A percentile compares a stretch with the other conserved stretches of the same genome.
These are phyloP conservation scores for Globisporangium sylvaticum DNA, from an alignment of 352 stramenopile species.

Conservation along the genomic window DNA sequence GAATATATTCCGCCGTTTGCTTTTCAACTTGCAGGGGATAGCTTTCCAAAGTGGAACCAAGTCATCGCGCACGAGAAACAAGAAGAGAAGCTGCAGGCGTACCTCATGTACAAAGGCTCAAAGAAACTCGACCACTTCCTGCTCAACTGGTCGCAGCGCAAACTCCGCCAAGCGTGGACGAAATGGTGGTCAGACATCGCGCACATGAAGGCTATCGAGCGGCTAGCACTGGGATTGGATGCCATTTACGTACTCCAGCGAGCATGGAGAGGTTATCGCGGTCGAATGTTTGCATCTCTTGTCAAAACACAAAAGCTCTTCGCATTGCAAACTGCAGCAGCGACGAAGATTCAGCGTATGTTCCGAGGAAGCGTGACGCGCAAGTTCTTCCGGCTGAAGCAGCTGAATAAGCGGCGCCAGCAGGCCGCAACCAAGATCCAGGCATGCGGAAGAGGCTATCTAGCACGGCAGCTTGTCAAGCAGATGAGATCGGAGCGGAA, in stretches of 20 bases:
- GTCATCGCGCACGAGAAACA: constrained; percentile 55
- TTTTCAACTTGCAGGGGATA: constrained; percentile 62
- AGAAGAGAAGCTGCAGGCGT: constrained; percentile 65
- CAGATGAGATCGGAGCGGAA: constrained; percentile 21
- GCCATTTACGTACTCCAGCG: constrained; percentile 59
- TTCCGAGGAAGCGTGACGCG: constrained; percentile 56
- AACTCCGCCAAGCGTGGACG: constrained; percentile 60
- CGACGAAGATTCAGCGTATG: constrained; percentile 51
- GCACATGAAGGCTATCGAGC: constrained; percentile 48
- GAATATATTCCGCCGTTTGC: constrained; percentile 61
- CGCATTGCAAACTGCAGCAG: constrained; percentile 33
- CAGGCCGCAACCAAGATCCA: constrained; percentile 52
- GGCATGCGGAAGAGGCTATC: constrained; percentile 34
- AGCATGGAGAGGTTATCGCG: constrained; percentile 47
- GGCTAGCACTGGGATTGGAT: constrained; percentile 39
- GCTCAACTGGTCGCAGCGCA: constrained; percentile 65
- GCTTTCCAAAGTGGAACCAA: constrained; percentile 59
- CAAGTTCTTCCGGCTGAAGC: constrained; percentile 62
- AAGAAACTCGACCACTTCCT: constrained; percentile 74
- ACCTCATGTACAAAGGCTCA: constrained; percentile 75
- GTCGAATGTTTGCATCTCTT: constrained; percentile 38
- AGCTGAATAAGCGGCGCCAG: constrained; percentile 33
- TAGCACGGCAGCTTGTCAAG: constrained; percentile 27
- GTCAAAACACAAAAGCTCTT: constrained; percentile 43
- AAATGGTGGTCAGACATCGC: constrained; percentile 63